phyloP scores from a whole-genome alignment of 208 protist species.

The Trypanosoma rangeli region DNA sequence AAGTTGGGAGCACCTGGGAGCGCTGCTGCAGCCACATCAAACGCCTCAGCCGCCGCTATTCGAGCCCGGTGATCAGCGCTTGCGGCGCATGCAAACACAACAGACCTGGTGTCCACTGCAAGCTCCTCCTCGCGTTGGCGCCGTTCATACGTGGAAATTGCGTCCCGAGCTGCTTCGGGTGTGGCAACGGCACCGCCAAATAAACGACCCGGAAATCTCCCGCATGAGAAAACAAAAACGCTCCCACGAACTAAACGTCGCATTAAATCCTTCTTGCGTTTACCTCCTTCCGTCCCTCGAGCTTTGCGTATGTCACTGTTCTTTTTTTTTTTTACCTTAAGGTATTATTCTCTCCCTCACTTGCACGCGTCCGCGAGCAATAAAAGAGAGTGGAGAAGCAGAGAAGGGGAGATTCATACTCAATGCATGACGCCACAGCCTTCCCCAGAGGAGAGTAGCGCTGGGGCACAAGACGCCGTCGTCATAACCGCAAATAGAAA shows the following conservation, averaged over 20 bases:
- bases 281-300: not conserved
- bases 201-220: not conserved
- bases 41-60: constrained; percentile 82
- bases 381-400: not conserved
- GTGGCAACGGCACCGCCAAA: constrained; percentile 8
- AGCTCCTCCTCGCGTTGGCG: constrained; percentile 49
- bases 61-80: constrained; percentile 82
- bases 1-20: constrained; percentile 82
- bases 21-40: constrained; percentile 80
- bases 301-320: not conserved
- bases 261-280: constrained; percentile 23
- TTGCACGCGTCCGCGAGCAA: not conserved
- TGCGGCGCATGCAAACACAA: constrained; percentile 67
- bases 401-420: not conserved
- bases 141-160: constrained; percentile 55
- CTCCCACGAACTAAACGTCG: constrained; percentile 1
- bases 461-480: not conserved
- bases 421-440: not conserved
- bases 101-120: constrained; percentile 67
- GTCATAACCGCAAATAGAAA: not conserved
- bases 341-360: not conserved
- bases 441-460: not conserved
- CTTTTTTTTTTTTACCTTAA: not conserved
- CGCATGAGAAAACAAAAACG: not conserved
- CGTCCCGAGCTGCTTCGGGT: constrained; percentile 51